Evolutionary conservation across 345 rosid species (phyloP), one percentile per base, ranked within the genome.

Genomic region (Luvunga scandens): DNA sequence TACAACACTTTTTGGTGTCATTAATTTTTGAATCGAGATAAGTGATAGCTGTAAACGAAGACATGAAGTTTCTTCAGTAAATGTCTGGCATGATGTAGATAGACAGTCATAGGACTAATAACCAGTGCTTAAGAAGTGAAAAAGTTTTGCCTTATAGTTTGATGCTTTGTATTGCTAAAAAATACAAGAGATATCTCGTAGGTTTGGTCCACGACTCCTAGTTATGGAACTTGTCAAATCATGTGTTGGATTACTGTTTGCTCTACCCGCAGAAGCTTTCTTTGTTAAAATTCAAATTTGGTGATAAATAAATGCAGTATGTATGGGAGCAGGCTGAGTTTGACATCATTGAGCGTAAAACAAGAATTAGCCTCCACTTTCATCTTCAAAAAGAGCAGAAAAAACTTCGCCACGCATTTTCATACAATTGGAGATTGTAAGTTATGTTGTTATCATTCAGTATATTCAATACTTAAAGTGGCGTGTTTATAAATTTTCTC

Each of bases 371-470:
- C 83, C 92, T 95, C 78, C 98, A 95, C 72, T 95, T 84, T 77
- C 89, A 93, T 86, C 93, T 91, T 66, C 86, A 77, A 74, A 91
- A 90, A 85, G 95, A 88, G 72, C 93, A 90, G 91, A 95, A 86
- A 77, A 91, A 90, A 81, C 75, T 93, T 45, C 92, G 91, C 68
- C 89, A 90, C 75, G 98, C 95, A 65, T 93, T 95, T 80, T 93
- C 98, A 1, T 93, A 95, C 80, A 90, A 89, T 78, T 95, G 98
- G 98, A 91, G 97, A 81, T 93, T 90, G 97, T 91, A 85, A 87
- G 98, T 81, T 33, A 22, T 78, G 13, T 79, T 12, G 28, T 70
- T 38, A 76, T 57, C 65, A 28, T n/a, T 30, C 6, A 14, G 68
- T 70, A 24, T 39, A 39, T 77, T 71, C 55, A 56, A 55, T 38